These are phyloP conservation scores for Wickerhamomyces rabaulensis DNA, from an alignment of 805 yeast genomes.

Conservation along the genomic window DNA sequence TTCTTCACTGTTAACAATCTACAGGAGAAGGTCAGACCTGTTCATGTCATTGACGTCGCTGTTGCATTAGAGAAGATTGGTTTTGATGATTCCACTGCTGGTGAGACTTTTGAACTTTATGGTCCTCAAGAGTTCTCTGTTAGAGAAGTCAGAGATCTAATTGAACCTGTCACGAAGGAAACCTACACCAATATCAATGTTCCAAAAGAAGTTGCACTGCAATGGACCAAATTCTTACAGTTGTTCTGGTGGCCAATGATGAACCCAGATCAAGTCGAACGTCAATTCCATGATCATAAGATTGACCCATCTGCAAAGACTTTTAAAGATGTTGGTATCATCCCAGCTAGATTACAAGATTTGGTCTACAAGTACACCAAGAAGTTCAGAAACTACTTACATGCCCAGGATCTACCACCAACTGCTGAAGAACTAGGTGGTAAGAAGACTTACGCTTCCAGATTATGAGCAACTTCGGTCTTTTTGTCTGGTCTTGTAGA, in stretches of 20 bases:
- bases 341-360: conserved; percentile 47
- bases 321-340: conserved; percentile 68
- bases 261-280: conserved; percentile 70
- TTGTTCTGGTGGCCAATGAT: conserved; percentile 40
- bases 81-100: conserved; percentile 74
- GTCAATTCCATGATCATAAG: conserved; percentile 63
- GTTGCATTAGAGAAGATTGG: conserved; percentile 73
- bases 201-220: conserved; percentile 32
- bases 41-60: conserved; percentile 76
- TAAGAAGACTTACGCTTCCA: background rate
- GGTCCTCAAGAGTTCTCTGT: conserved; percentile 66
- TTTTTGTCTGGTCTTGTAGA: too few relatives aligned
- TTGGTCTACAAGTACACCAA: conserved; percentile 40
- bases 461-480: background rate
- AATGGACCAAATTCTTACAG: conserved; percentile 31
- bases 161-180: conserved; percentile 52
- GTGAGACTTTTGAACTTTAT: conserved; percentile 66
- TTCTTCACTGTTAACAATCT: conserved; percentile 64
- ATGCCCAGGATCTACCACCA: conserved; percentile 39
- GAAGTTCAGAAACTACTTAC: conserved; percentile 26
- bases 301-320: conserved; percentile 57
- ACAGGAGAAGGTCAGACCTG: conserved; percentile 60
- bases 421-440: conserved; percentile 30
- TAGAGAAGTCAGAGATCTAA: conserved; percentile 62
- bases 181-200: conserved; percentile 33